phyloP scores from a whole-genome alignment of 331 rosid genomes.

The Pyracantha coccinea region DNA sequence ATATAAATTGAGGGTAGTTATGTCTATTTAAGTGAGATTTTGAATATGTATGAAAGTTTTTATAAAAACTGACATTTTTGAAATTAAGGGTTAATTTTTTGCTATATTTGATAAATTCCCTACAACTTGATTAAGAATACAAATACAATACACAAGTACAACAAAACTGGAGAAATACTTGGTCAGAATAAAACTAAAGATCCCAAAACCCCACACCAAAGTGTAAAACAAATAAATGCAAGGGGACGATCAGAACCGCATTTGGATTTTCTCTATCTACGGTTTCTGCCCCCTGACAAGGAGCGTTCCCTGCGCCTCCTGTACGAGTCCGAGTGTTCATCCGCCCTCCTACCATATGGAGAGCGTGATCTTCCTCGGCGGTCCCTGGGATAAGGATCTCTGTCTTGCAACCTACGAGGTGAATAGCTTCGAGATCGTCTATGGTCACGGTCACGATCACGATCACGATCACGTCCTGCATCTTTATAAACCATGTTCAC shows the following conservation, averaged over 20 bases:
- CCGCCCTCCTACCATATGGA: constrained; percentile 23
- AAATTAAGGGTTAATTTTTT: no score
- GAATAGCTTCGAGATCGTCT: constrained; percentile 39
- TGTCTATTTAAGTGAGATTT: no score
- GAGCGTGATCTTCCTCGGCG: constrained; percentile 35
- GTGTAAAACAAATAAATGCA: background rate
- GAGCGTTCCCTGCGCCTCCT: constrained; percentile 27
- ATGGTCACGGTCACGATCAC: background rate
- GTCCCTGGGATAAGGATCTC: constrained; percentile 27
- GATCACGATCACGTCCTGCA: constrained; percentile 5
- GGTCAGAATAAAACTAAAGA: background rate
- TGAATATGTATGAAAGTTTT: no score
- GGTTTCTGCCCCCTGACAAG: constrained; percentile 3
- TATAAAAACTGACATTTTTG: no score
- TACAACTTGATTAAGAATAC: background rate
- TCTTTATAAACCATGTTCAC: background rate
- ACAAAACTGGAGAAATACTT: background rate
- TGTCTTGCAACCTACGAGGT: constrained; percentile 28
- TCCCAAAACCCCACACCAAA: background rate
- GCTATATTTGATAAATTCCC: no score
- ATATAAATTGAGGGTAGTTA: no score
- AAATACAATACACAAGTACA: background rate
- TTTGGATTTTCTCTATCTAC: background rate
- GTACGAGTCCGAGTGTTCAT: constrained; percentile 19
- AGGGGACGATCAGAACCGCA: background rate